Evolutionary conservation across 306 rosid genomes (phyloP).

Genomic region (Erythrophleum fordii): DNA sequence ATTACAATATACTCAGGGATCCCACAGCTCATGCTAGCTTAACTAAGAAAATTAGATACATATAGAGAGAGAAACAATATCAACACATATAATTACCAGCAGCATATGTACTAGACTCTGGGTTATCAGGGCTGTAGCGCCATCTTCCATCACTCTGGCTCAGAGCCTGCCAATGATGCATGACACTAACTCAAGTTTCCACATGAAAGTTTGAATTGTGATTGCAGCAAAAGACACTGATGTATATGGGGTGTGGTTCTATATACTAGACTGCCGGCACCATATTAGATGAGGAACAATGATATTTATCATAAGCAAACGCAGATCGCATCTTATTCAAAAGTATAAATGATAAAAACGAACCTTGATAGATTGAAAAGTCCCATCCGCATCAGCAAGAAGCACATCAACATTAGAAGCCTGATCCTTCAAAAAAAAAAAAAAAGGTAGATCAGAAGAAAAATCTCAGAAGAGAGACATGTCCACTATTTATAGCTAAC

Average conservation of each 20-base stretch:
- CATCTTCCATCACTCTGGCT: conserved; percentile 99
- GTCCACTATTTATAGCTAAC: conserved; percentile 19
- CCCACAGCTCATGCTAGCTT: conserved; percentile 7
- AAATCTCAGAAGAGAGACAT: neutral
- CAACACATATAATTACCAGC: conserved; percentile 69
- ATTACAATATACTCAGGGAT: conserved; percentile 21
- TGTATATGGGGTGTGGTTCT: conserved; percentile 24
- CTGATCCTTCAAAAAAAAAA: conserved; percentile 61
- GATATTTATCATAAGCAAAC: conserved; percentile 33
- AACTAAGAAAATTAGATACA: neutral
- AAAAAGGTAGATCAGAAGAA: conserved; percentile 35
- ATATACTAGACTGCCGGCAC: conserved; percentile 27
- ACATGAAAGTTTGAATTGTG: neutral
- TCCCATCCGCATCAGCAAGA: conserved; percentile 75
- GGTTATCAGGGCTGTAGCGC: conserved; percentile 89
- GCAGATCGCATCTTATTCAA: conserved; percentile 24
- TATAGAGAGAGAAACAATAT: conserved; percentile 15
- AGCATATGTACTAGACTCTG: conserved; percentile 95
- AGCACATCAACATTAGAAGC: conserved; percentile 66
- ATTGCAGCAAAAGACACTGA: conserved; percentile 1
- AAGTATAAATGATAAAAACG: conserved; percentile 22
- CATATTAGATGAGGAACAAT: conserved; percentile 24
- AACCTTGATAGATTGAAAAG: conserved; percentile 88
- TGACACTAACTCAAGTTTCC: conserved; percentile 36
- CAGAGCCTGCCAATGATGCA: conserved; percentile 69